Conservation (phyloP, 75 land plant genomes). For the Pinus taeda region DNA sequence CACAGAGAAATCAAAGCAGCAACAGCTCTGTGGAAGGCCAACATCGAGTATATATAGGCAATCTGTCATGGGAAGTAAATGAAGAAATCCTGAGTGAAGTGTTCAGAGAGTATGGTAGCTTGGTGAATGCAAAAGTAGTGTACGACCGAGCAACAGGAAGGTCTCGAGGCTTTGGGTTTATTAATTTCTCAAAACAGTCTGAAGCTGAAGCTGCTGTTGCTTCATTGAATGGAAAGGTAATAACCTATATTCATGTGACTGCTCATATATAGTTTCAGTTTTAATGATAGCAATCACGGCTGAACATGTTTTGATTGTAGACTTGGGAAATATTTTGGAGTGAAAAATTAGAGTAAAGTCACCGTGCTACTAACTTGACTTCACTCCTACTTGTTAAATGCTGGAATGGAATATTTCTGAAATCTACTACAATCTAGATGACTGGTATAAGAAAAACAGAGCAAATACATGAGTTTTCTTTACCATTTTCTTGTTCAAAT, state of each 20-base stretch:
- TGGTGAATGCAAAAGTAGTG: slow-evolving; percentile 66
- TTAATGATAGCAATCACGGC: not conserved
- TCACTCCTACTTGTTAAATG: too few species aligned
- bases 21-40: slow-evolving; percentile 30
- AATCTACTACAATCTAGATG: too few species aligned
- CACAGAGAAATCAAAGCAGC: slow-evolving; percentile 21
- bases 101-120: slow-evolving; percentile 51
- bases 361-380: too few species aligned
- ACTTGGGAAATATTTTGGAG: too few species aligned
- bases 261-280: not conserved
- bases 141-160: slow-evolving; percentile 90
- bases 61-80: slow-evolving; percentile 71
- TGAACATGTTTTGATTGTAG: too few species aligned
- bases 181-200: slow-evolving; percentile 48
- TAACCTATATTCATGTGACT: not conserved
- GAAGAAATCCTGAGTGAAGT: slow-evolving; percentile 45
- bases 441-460: not conserved
- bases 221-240: slow-evolving; percentile 67
- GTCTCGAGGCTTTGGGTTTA: slow-evolving; percentile 94
- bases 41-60: slow-evolving; percentile 70
- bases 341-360: too few species aligned
- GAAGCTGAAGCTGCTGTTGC: slow-evolving; percentile 73
- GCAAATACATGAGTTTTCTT: not conserved
- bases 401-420: too few species aligned
- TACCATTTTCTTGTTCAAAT: not conserved